Base-by-base conservation (phyloP, 2,329 filamentous ascomycete genomes). In the Aspergillus sp. region DNA sequence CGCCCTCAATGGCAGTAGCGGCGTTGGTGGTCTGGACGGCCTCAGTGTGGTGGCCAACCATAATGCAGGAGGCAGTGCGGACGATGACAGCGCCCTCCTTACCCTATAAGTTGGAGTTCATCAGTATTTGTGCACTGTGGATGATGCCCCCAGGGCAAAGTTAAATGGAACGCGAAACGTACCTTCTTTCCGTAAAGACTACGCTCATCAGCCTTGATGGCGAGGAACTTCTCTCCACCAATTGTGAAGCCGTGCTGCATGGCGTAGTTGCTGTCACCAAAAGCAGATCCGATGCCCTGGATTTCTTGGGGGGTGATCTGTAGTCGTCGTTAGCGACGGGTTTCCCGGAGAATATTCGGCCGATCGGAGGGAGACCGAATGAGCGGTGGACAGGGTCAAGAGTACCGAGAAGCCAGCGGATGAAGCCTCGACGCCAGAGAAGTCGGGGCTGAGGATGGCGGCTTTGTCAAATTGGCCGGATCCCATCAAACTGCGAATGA, bases 121-220 rank as follows among this genome's bases (percentile, higher is more conserved):
- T 58, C 49, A 56, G 53, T 47, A 62, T 57, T 30, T 22, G 20
- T 34, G 5, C 27, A n/a, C 9, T 9, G 17, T 13, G 24, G 27
- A 19, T 27, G 15, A 7, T 37, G 2, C 8, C 13, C 33, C 33
- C 33, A 15, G 33, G 7, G 27, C 19, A 4, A 41, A 13, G 17
- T 7, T 17, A 24, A 22, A 33, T 27, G 39, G 57, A 41, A 37
- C 47, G 51, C 5, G n/a, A 9, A 59, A 73, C 80, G 61, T 81
- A 96, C 92, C 85, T 91, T 87, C 84, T 93, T 91, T 64, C 86
- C 90, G 77, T 96, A 96, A 68, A 96, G 77, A 79, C 86, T 89
- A 73, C 89, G 83, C 33, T 89, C 91, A 61, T 93, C 90, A 52
- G 88, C 85, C 72, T 85, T 87, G 73, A 90, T 83, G 71, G 88